Conservation (phyloP, 306 rosid genomes). For the Ormosia semicastrata region DNA sequence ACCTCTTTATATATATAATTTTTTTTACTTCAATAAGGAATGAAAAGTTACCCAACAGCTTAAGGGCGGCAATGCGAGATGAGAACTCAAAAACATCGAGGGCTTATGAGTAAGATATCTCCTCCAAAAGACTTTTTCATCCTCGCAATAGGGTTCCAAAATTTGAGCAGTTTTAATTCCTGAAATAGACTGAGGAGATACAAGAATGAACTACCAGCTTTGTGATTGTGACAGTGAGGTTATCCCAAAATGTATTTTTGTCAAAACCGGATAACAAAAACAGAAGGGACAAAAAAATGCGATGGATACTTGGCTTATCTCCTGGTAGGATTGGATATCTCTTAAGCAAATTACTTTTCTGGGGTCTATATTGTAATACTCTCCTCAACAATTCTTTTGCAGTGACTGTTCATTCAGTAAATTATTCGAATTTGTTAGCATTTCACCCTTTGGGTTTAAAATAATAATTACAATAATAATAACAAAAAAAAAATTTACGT, state of each 20-base stretch:
- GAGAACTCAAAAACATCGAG: not conserved
- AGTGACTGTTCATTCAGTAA: slow-evolving; percentile 30
- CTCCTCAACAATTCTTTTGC: slow-evolving; percentile 33
- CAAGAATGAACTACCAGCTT: not conserved
- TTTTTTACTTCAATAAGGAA: no score
- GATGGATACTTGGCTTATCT: not conserved
- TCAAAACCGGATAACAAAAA: not conserved
- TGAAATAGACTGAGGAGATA: slow-evolving; percentile 33
- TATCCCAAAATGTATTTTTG: not conserved
- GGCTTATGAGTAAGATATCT: slow-evolving; percentile 21
- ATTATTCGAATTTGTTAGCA: not conserved
- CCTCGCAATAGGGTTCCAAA: slow-evolving; percentile 28
- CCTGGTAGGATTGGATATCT: not conserved
- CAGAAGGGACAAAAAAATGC: not conserved
- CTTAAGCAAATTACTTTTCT: slow-evolving; percentile 21
- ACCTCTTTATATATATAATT: no score
- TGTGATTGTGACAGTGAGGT: no score
- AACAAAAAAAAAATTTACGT: slow-evolving; percentile 30
- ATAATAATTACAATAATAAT: not conserved
- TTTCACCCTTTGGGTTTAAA: not conserved
- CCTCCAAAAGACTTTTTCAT: not conserved
- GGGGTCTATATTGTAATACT: slow-evolving; percentile 16
- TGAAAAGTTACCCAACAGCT: slow-evolving; percentile 32
- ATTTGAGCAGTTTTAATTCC: slow-evolving; percentile 8
- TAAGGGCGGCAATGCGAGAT: slow-evolving; percentile 4